Conservation (phyloP, 306 rosid species). For the Rosa lucieae region DNA sequence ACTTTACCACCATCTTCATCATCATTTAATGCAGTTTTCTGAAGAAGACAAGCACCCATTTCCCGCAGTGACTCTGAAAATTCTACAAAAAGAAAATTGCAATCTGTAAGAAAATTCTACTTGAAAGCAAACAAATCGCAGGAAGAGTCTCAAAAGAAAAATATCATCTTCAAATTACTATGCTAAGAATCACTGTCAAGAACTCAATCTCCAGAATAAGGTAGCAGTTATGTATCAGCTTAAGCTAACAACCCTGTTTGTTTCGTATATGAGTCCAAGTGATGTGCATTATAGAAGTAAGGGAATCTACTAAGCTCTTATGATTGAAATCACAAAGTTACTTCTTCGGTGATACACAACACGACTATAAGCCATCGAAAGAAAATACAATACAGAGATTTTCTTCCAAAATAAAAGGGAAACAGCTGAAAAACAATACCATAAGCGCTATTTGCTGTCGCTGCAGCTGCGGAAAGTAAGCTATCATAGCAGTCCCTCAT, state of each 20-base stretch:
- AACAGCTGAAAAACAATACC: constrained; percentile 39
- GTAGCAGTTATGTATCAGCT: neutral
- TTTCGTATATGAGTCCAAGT: neutral
- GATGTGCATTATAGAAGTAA: neutral
- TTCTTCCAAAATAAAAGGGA: neutral
- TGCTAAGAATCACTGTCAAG: neutral
- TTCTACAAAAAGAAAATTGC: constrained; percentile 43
- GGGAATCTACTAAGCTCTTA: neutral
- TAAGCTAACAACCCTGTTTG: neutral
- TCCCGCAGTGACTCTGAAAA: constrained; percentile 84
- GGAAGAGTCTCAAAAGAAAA: neutral
- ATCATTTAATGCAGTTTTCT: constrained; percentile 89
- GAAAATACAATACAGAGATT: neutral
- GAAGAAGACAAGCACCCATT: constrained; percentile 89
- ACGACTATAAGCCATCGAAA: neutral
- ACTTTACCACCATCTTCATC: constrained; percentile 81
- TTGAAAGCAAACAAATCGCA: neutral
- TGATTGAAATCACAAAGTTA: neutral
- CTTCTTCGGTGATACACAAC: neutral
- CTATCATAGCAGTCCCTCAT: constrained; percentile 92
- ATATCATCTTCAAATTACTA: neutral
- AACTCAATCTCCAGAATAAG: neutral
- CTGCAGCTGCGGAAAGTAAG: constrained; percentile 93
- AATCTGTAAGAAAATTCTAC: constrained; percentile 4
- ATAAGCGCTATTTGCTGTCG: constrained; percentile 89